Evolutionary conservation across 75 land plant genomes (phyloP), one percentile per base, ranked within the genome.

Genomic region (Gnetum montanum): DNA sequence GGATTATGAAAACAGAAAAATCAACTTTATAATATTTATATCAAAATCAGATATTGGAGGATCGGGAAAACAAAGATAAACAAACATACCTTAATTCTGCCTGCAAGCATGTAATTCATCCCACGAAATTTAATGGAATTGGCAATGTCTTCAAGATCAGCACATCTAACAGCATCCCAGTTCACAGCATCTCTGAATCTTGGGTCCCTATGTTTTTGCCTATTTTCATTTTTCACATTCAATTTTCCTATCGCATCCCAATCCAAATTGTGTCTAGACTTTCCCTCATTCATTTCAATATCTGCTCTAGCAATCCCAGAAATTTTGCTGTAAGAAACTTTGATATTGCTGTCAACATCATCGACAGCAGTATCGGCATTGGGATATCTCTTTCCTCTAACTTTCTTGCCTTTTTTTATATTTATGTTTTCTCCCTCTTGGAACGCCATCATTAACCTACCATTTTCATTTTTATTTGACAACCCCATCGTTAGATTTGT

Each of bases 21-120:
- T n/a, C n/a, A n/a, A n/a, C n/a, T n/a, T n/a, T n/a, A n/a, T n/a
- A n/a, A n/a, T n/a, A n/a, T n/a, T n/a, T n/a, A n/a, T n/a, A n/a
- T n/a, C n/a, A n/a, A n/a, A n/a, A n/a, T n/a, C n/a, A n/a, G n/a
- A n/a, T n/a, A n/a, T n/a, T n/a, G n/a, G n/a, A n/a, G n/a, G n/a
- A n/a, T n/a, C n/a, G n/a, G n/a, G n/a, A n/a, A n/a, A n/a, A n/a
- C n/a, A 20, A 62, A 37, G 53, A 11, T 28, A 25, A 36, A 33
- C 2, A 16, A 49, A 52, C 55, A 15, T 30, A 87, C 97, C 81
- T 88, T 72, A 4, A 91, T 91, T 63, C 97, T 49, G 23, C 70
- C 86, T 31, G 91, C 90, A 38, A 93, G 78, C 61, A 77, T 63
- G 63, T 85, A 77, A 54, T 89, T 79, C 98, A 93, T 89, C 49